Conservation (phyloP, 257 asterid species). For the Przewalskia tangutica region DNA sequence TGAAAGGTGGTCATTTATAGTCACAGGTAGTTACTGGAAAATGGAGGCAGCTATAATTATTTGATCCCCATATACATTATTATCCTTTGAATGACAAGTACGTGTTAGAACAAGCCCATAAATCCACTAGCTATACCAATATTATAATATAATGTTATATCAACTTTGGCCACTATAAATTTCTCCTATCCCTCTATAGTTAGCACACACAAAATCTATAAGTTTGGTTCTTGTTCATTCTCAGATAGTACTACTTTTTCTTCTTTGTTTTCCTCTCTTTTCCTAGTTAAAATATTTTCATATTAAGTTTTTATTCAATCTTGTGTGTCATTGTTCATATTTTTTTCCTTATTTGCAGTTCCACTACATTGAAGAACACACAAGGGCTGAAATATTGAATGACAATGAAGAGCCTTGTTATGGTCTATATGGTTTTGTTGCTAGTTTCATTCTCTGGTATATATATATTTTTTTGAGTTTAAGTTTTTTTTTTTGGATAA, state of each 20-base stretch:
- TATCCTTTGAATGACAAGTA: background rate
- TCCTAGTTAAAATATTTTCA: background rate
- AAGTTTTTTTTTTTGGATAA: too few relatives aligned
- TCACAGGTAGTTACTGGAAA: background rate
- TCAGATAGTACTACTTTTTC: background rate
- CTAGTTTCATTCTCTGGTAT: background rate
- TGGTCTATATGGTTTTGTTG: background rate
- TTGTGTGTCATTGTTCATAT: background rate
- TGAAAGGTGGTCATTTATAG: background rate
- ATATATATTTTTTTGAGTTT: too few relatives aligned
- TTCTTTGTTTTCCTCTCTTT: background rate
- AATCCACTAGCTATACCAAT: background rate
- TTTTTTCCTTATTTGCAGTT: background rate
- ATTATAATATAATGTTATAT: background rate
- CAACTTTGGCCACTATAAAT: background rate
- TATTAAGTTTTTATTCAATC: background rate
- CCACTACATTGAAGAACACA: background rate
- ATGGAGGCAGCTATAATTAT: background rate
- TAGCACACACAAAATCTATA: background rate
- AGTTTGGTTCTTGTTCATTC: background rate
- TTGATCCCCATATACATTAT: background rate
- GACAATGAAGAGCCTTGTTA: background rate
- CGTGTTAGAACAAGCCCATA: constrained; percentile 3
- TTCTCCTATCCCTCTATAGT: background rate
- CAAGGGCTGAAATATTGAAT: background rate